phyloP scores from a whole-genome alignment of 2,329 filamentous ascomycete species.

The Rachicladosporium sp. region DNA sequence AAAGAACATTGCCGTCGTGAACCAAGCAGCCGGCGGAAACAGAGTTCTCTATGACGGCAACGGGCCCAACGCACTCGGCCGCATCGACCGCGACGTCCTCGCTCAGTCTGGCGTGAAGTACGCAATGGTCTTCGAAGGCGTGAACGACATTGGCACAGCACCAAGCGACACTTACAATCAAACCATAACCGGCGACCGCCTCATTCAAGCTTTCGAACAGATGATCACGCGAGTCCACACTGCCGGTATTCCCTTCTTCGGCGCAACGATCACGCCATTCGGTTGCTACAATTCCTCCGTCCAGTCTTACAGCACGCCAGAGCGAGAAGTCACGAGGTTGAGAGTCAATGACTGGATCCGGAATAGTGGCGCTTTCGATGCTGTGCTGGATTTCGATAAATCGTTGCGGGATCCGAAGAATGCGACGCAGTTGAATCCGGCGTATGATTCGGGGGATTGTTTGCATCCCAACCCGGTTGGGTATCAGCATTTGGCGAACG shows the following conservation, averaged over 20 bases:
- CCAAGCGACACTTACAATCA: conserved; percentile 34
- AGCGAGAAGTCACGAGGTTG: conserved; percentile 44
- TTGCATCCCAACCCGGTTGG: conserved; percentile 50
- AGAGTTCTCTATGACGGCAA: conserved; percentile 49
- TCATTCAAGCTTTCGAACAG: conserved; percentile 48
- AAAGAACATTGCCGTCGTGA: conserved; percentile 43
- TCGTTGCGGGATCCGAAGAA: conserved; percentile 41
- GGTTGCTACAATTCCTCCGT: conserved; percentile 28
- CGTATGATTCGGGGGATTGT: conserved; percentile 52
- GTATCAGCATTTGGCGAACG: conserved; percentile 47
- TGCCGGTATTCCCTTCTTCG: conserved; percentile 45
- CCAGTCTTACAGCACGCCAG: conserved; percentile 43
- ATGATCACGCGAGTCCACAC: conserved; percentile 44
- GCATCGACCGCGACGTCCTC: conserved; percentile 54
- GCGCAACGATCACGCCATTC: conserved; percentile 56
- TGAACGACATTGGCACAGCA: conserved; percentile 54
- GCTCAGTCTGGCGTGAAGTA: conserved; percentile 45
- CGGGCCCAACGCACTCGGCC: conserved; percentile 47
- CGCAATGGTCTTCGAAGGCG: conserved; percentile 54
- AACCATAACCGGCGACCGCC: conserved; percentile 32
- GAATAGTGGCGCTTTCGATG: conserved; percentile 44
- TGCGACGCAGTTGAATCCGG: conserved; percentile 35
- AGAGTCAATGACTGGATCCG: conserved; percentile 51
- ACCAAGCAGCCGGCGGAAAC: conserved; percentile 60
- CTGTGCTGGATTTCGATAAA: conserved; percentile 50